Base-by-base conservation (phyloP, 2,329 filamentous ascomycete species). In the Calonectria crousiana region DNA sequence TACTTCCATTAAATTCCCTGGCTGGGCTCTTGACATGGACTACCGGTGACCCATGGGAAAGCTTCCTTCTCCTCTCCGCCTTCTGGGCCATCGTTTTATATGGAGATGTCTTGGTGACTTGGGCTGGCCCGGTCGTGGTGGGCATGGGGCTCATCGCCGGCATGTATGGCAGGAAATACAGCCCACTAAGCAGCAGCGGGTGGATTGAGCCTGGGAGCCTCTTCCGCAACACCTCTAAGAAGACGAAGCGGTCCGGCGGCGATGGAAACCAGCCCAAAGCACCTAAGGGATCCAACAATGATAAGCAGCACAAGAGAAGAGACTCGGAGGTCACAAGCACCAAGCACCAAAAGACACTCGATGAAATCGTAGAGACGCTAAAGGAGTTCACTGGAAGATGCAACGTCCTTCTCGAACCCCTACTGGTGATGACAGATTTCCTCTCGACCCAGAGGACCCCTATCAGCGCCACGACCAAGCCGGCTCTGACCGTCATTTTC, bases 351-450 rank as follows among this genome's bases (percentile, higher is more conserved):
- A 98, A 98, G 87, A 98, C 95, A 66, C 86, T 99, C 67, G 97
- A 99, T 83, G 97, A 99, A 86, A 99, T 99, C 74, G 94, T 99
- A 71, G 96, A 98, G 79, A 98, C 95, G 0, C 87, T 99, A 56
- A 95, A 95, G 83, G 92, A 95, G 77, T 95, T 99, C 79, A 98
- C 96, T 0, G 94, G 93, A 6, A 91, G 97, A 64, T 98, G 97
- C 85, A 98, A 98, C 84, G 93, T 98, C 67, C 88, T 99, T 23
- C 89, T 98, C 67, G 96, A 98, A 80, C 97, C 97, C 3, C 90
- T 98, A 70, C 88, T 98, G 56, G 92, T 94, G 77, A 89, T 98
- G 83, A 98, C 96, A 8, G 96, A 98, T 83, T 98, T 98, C 81
- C 89, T 99, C 32, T 97, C 95, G 74, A 98, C 95, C 0, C 95